These are phyloP conservation scores for Xylaria sp. DNA, from an alignment of 2,329 filamentous ascomycete genomes.

Conservation along the genomic window DNA sequence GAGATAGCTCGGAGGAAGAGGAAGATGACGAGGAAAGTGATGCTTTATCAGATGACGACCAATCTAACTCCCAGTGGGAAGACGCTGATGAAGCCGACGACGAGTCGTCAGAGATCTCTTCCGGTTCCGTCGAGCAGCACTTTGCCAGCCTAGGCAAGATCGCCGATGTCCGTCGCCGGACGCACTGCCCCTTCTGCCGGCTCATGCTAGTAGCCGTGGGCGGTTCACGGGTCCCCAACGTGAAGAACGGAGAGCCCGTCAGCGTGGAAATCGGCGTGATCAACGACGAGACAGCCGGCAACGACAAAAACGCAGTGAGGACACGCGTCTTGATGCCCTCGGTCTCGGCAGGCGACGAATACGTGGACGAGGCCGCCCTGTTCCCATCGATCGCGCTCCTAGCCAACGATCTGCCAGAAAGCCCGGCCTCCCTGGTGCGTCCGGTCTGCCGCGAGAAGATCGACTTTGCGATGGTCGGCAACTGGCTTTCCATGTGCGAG, in stretches of 20 bases:
- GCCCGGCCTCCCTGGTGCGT: not conserved
- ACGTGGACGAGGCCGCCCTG: slow-evolving; percentile 8
- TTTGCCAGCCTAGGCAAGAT: slow-evolving; percentile 20
- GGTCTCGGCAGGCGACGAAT: not conserved
- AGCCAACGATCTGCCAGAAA: slow-evolving; percentile 11
- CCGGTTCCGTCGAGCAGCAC: slow-evolving; percentile 10
- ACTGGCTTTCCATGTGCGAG: slow-evolving; percentile 20
- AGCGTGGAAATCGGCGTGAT: slow-evolving; percentile 12
- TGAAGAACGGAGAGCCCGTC: slow-evolving; percentile 18
- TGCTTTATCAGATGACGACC: slow-evolving; percentile 10
- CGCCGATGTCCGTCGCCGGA: slow-evolving; percentile 14
- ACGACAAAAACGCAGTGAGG: not conserved
- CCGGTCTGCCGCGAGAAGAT: slow-evolving; percentile 4
- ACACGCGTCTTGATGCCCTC: slow-evolving; percentile 21
- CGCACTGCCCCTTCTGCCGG: slow-evolving; percentile 27
- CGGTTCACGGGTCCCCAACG: slow-evolving; percentile 7
- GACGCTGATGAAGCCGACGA: slow-evolving; percentile 1
- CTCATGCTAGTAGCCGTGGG: slow-evolving; percentile 18
- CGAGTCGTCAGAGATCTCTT: slow-evolving; percentile 10
- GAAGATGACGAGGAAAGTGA: slow-evolving; percentile 1
- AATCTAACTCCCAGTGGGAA: not conserved
- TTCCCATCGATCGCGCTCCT: slow-evolving; percentile 18
- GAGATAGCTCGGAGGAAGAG: not conserved
- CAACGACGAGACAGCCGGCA: slow-evolving; percentile 3
- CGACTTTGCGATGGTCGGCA: slow-evolving; percentile 11